Base-by-base conservation (phyloP, 2,329 filamentous ascomycete species). In the Blastomyces gilchristii region DNA sequence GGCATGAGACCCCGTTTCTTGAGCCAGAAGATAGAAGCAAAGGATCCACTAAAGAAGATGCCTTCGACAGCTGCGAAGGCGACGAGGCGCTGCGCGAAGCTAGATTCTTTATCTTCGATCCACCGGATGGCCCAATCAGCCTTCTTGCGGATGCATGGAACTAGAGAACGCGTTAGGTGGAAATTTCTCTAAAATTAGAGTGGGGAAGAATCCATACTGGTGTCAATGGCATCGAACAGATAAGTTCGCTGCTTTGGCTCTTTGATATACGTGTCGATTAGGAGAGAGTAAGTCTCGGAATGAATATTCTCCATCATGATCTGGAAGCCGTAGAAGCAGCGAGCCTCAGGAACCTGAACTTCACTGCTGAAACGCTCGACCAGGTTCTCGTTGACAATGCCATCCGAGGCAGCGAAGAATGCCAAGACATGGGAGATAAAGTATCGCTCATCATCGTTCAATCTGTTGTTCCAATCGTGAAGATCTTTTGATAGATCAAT, bases 261-360 rank as follows among this genome's bases (percentile, higher is more conserved):
- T 84, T 95, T 97, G 81, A 99, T 96, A 79, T 99, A 99, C 67
- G 93, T 97, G 78, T 99, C 94, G 76, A 99, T 99, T 75, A 99
- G 87, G 45, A 99, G 87, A 25, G 93, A 97, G 85, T 99, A 99
- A 62, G 94, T 99, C 82, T 99, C 94, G 18, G 94, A 97, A 85
- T 99, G 94, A 73, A 99, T 96, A 82, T 99, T 99, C 84, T 99
- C 94, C 90, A 99, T 97, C 94, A 99, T 99, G 82, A 97, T 97
- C 82, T 99, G 94, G 85, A 99, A 99, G 68, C 94, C 94, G 78
- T 99, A 99, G 85, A 99, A 99, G 87, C 94, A 99, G 73, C 94
- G 91, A 68, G 94, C 94, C 81, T 99, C 94, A 12, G 94, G 93
- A 64, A 97, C 87, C 81, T 99, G 94, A 39, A 99, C 93, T 80